Conservation (phyloP, 352 stramenopile genomes). For the Pythium brassicae region DNA sequence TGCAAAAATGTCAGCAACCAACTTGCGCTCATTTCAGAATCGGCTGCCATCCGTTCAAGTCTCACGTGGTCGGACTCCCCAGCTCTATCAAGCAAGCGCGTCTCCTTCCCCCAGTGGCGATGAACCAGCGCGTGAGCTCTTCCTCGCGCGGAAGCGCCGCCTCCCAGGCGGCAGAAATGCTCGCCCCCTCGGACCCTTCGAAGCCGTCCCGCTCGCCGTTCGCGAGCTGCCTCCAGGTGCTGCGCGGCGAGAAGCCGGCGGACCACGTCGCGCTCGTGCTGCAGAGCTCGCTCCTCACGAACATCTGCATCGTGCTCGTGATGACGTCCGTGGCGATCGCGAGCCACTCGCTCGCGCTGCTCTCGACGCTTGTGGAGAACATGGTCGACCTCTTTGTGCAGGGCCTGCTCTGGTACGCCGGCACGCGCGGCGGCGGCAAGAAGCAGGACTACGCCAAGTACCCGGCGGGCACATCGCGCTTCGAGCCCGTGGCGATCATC, state of each 20-base stretch:
- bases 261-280: constrained; percentile 56
- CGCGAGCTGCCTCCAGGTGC: constrained; percentile 16
- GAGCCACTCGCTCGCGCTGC: constrained; percentile 85
- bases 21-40: constrained; percentile 11
- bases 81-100: too few relatives aligned
- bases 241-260: constrained; percentile 31
- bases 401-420: constrained; percentile 86
- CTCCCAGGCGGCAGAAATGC: background rate
- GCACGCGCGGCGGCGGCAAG: constrained; percentile 66
- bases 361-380: constrained; percentile 90
- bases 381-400: constrained; percentile 92
- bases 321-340: constrained; percentile 67
- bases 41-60: constrained; percentile 55
- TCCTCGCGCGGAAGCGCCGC: constrained; percentile 4
- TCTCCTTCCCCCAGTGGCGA: background rate
- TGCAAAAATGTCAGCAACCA: background rate
- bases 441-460: constrained; percentile 88
- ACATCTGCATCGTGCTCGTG: constrained; percentile 60
- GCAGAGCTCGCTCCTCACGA: constrained; percentile 51
- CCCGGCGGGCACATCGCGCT: constrained; percentile 84
- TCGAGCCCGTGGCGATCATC: constrained; percentile 92
- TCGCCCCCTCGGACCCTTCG: background rate
- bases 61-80: too few relatives aligned
- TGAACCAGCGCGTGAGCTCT: constrained; percentile 19
- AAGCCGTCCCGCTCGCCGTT: constrained; percentile 14